These are phyloP conservation scores for Xylaria bambusicola DNA, from an alignment of 495 filamentous ascomycete species.

Conservation along the genomic window DNA sequence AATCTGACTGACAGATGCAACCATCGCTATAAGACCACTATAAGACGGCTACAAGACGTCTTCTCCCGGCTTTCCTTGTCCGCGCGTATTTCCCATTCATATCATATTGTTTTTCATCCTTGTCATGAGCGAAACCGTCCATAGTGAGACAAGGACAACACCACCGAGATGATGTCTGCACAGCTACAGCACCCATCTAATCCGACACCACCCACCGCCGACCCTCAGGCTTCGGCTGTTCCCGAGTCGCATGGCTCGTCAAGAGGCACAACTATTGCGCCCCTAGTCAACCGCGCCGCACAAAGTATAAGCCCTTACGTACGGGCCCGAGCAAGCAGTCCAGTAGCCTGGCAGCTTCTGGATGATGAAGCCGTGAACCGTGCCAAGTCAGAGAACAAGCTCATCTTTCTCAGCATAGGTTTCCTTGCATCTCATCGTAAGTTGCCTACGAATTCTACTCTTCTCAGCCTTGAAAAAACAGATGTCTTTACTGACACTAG, in stretches of 20 bases:
- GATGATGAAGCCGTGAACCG: conserved; percentile 72
- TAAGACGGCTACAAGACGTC: too few relatives aligned
- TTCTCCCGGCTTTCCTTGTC: not conserved
- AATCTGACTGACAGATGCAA: too few relatives aligned
- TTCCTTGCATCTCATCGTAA: conserved; percentile 94
- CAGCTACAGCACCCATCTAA: conserved; percentile 31
- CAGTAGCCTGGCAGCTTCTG: conserved; percentile 93
- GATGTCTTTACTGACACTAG: conserved; percentile 12
- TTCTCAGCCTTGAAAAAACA: not conserved
- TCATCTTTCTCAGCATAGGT: conserved; percentile 93
- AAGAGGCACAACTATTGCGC: conserved; percentile 14
- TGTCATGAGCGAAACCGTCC: conserved; percentile 8
- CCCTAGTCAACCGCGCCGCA: conserved; percentile 67
- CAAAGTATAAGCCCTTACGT: conserved; percentile 85
- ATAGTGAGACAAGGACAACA: conserved; percentile 4
- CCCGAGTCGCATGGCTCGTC: not conserved
- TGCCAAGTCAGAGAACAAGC: conserved; percentile 76
- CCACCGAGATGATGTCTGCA: conserved; percentile 36
- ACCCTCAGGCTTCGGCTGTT: not conserved
- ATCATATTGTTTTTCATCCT: not conserved
- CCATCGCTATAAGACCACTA: too few relatives aligned
- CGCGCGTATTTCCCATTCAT: not conserved
- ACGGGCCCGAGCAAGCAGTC: conserved; percentile 76
- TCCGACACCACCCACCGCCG: conserved; percentile 12
- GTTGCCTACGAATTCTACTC: conserved; percentile 30